These are phyloP conservation scores for Acrodontium crateriforme DNA, from an alignment of 2,329 filamentous ascomycete species.

Conservation along the genomic window DNA sequence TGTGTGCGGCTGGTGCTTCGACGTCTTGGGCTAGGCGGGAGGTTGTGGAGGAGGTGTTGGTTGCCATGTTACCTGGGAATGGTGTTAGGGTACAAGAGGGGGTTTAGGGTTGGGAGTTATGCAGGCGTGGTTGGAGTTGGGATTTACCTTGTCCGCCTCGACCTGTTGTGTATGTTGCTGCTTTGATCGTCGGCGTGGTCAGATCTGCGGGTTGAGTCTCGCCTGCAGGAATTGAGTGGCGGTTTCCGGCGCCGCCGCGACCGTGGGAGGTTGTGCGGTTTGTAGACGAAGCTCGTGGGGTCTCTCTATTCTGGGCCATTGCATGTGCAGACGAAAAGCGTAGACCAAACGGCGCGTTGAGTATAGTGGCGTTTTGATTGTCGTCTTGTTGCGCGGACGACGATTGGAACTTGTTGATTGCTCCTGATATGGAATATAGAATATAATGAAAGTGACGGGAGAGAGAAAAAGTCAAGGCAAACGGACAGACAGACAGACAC, in stretches of 20 bases:
- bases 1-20: conserved; percentile 34
- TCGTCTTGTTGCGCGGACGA: too few relatives aligned
- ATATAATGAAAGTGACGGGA: too few relatives aligned
- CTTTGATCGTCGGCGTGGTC: conserved; percentile 71
- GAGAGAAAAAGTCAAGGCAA: too few relatives aligned
- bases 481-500: too few relatives aligned
- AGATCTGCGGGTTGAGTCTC: conserved; percentile 43
- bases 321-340: too few relatives aligned
- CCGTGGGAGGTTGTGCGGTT: conserved; percentile 39
- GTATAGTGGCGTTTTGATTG: too few relatives aligned
- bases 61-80: conserved; percentile 78
- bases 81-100: background rate
- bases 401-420: too few relatives aligned
- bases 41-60: conserved; percentile 52
- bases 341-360: too few relatives aligned
- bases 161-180: conserved; percentile 73
- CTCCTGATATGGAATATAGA: too few relatives aligned
- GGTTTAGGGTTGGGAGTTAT: background rate
- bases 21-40: conserved; percentile 77
- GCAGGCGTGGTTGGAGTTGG: conserved; percentile 48
- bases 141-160: conserved; percentile 78
- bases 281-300: too few relatives aligned
- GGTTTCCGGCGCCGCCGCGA: conserved; percentile 57
- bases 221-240: conserved; percentile 26
- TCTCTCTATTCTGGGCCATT: too few relatives aligned